These are phyloP conservation scores for Aquilaria agallochum DNA, from an alignment of 441 rosid species.

Conservation along the genomic window DNA sequence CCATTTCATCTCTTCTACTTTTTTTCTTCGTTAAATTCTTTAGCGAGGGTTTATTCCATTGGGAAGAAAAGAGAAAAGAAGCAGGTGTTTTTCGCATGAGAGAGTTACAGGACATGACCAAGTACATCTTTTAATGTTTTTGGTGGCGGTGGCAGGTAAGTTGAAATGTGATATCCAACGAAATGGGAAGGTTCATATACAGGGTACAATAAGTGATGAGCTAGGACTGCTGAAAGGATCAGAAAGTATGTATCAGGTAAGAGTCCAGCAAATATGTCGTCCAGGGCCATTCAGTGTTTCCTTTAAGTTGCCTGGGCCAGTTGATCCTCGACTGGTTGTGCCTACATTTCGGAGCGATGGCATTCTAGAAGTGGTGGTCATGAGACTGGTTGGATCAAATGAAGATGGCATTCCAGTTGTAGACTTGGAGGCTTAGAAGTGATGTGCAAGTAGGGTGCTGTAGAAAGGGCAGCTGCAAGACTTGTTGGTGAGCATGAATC, in stretches of 20 bases:
- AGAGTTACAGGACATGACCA: constrained; percentile 2
- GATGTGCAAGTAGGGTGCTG: too few relatives aligned
- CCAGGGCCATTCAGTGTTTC: constrained; percentile 67
- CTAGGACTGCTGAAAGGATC: constrained; percentile 28
- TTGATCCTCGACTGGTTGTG: constrained; percentile 63
- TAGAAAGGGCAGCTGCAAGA: too few relatives aligned
- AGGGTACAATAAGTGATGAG: constrained; percentile 44
- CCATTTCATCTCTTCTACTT: not conserved
- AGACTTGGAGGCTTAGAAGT: too few relatives aligned
- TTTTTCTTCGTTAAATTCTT: not conserved
- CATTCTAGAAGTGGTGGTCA: constrained; percentile 64
- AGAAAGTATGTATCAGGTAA: constrained; percentile 35
- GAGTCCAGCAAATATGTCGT: constrained; percentile 48
- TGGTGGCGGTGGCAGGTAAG: constrained; percentile 49
- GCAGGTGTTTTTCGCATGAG: not conserved
- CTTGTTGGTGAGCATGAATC: too few relatives aligned
- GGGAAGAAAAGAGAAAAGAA: not conserved
- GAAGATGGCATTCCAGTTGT: too few relatives aligned
- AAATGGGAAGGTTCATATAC: constrained; percentile 53
- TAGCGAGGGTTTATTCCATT: not conserved
- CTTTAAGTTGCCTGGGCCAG: constrained; percentile 81
- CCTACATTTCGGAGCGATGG: constrained; percentile 57
- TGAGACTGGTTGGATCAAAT: constrained; percentile 22
- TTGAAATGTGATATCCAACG: constrained; percentile 48
- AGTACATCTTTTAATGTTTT: constrained; percentile 7